phyloP scores from a whole-genome alignment of 2,329 filamentous ascomycete genomes.

The Magnaporthiopsis incrustans region DNA sequence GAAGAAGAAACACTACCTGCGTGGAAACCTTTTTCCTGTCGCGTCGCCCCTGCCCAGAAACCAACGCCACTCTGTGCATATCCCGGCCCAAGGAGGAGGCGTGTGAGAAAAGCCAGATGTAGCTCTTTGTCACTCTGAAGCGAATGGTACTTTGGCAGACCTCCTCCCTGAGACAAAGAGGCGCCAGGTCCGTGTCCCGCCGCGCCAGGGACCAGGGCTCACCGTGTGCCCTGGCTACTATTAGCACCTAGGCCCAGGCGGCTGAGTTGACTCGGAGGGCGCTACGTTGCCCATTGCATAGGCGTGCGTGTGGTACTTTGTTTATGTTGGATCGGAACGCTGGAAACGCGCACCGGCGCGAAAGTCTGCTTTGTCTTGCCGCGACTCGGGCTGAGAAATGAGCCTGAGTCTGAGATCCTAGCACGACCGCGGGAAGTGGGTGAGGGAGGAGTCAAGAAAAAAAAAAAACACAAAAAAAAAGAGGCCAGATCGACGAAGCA shows the following conservation, averaged over 20 bases:
- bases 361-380: not conserved
- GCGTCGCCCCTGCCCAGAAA: not conserved
- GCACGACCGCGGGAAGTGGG: no score
- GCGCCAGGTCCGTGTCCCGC: not conserved
- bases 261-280: not conserved
- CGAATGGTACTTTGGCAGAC: not conserved
- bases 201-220: not conserved
- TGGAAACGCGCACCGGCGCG: not conserved
- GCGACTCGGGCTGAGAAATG: not conserved
- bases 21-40: not conserved
- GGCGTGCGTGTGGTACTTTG: not conserved
- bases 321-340: not conserved
- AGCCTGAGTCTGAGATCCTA: not conserved
- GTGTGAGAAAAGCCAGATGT: not conserved
- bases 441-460: no score
- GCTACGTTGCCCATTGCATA: no score
- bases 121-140: not conserved
- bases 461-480: no score
- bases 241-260: not conserved
- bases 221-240: not conserved
- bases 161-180: not conserved
- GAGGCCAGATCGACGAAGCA: no score
- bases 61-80: not conserved
- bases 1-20: not conserved
- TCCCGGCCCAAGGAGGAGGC: not conserved